Base-by-base conservation (phyloP, 192 early-diverging fungal species). In the Glomus cerebriforme region DNA sequence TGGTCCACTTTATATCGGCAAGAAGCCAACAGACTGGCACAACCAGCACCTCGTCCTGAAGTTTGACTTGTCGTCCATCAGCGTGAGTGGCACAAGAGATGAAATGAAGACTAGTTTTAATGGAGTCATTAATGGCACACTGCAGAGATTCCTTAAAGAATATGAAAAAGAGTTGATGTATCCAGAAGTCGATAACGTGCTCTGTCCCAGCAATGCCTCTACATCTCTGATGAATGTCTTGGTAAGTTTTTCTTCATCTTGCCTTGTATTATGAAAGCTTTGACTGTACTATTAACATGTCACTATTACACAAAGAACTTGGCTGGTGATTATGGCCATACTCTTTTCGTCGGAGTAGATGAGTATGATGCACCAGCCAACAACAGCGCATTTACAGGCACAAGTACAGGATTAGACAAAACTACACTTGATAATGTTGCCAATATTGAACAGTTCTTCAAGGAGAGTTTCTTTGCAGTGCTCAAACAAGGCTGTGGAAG, bases 41-140 rank as follows among this genome's bases (percentile, higher is more conserved):
- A 83, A 80, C 82, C 76, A 78, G 75, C 79, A 78, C 35, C 75
- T 83, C 47, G 82, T 83, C 54, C 75, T 83, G 64, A 83, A 81
- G 49, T 69, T 83, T 74, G 79, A 83, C 66, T 62, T 83, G 31
- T 83, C 79, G 62, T 62, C 60, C 34, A 83, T 83, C 34, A 75
- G 15, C 32, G 77, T 83, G 24, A 69, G 62, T 45, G 54, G 39
- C 43, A 62, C 71, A 37, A 19, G 37, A 39, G 79, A 83, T 68
- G 73, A 79, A 79, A 65, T 77, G 80, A 47, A 70, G 77, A 26
- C 8, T 34, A 66, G 64, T 66, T 66, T 66, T 5, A 66, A 66
- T 15, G 0, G 3, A 7, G 6, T 37, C 37, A 70, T 78, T 67
- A 78, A 67, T 67, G 17, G 27, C 22, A 58, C 58, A 60, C 6